Conservation (phyloP, 2,329 filamentous ascomycete species). For the Exserohilum rostratum region DNA sequence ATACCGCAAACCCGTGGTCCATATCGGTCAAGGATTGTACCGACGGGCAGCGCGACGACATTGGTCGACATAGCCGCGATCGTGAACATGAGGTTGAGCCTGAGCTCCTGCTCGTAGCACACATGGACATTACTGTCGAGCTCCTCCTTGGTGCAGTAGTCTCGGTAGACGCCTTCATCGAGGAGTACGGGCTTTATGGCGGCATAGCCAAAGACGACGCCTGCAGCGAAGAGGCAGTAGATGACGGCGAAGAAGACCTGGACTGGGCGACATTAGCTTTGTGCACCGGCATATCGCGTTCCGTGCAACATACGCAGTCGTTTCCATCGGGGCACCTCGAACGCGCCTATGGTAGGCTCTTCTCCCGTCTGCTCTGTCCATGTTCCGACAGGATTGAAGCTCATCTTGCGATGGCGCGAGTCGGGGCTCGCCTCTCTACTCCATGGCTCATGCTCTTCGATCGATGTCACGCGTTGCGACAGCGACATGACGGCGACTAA, state of each 20-base stretch:
- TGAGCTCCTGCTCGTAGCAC: conserved; percentile 50
- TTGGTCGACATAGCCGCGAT: conserved; percentile 87
- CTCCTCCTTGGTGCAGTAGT: conserved; percentile 46
- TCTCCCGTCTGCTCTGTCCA: conserved; percentile 52
- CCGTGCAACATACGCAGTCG: conserved; percentile 55
- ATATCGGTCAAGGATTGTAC: conserved; percentile 81
- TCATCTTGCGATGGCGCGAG: conserved; percentile 53
- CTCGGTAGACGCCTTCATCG: conserved; percentile 45
- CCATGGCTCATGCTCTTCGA: conserved; percentile 51
- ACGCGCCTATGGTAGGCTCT: conserved; percentile 54
- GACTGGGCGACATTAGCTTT: conserved; percentile 53
- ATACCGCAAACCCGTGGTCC: conserved; percentile 79
- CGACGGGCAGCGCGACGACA: conserved; percentile 82
- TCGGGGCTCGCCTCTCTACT: conserved; percentile 47
- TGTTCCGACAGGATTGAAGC: conserved; percentile 56
- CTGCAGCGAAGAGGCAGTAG: conserved; percentile 78
- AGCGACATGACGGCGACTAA: conserved; percentile 44
- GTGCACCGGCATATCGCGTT: neutral
- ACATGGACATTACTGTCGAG: conserved; percentile 40
- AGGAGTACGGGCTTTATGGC: conserved; percentile 51
- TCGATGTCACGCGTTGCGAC: conserved; percentile 47
- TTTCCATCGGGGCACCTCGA: conserved; percentile 61
- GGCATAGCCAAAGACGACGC: conserved; percentile 51
- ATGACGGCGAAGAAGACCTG: conserved; percentile 73
- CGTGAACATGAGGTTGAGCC: conserved; percentile 90